A percentile compares a stretch with the other conserved stretches of the same genome.
Conservation (phyloP, 1,284 basidiomycete genomes). For the Pseudomicrostroma phylloplanum region DNA sequence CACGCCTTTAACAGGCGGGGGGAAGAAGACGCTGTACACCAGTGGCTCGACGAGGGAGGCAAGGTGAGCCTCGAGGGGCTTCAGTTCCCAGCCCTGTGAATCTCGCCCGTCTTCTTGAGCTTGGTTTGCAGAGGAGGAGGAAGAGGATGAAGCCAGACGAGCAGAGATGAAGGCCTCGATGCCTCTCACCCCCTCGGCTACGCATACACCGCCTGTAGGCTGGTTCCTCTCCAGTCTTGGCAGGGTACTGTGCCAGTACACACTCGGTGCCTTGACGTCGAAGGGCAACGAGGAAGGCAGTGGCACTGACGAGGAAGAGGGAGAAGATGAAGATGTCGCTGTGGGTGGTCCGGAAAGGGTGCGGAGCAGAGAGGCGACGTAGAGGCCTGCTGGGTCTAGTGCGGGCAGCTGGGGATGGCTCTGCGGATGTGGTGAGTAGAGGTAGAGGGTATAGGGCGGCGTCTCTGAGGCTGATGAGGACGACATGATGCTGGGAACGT, state of each 20-base stretch:
- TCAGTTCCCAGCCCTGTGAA: background rate
- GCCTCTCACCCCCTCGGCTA: background rate
- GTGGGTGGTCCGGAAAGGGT: background rate
- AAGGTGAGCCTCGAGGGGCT: background rate
- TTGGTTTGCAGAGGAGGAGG: background rate
- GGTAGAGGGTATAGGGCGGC: background rate
- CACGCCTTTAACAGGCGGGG: background rate
- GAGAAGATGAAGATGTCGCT: background rate
- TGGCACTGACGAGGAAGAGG: too few relatives aligned
- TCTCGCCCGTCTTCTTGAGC: background rate
- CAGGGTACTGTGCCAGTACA: background rate
- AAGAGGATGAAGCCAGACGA: too few relatives aligned
- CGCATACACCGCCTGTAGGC: background rate
- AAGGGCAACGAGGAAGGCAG: too few relatives aligned
- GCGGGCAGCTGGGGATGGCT: slow-evolving; percentile 19
- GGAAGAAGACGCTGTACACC: background rate
- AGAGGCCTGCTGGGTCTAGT: slow-evolving; percentile 34
- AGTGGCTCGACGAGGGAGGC: background rate
- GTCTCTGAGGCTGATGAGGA: background rate
- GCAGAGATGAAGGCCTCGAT: background rate
- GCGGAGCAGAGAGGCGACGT: slow-evolving; percentile 29
- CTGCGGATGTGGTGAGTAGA: background rate
- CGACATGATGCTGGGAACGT: background rate
- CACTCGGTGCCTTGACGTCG: too few relatives aligned
- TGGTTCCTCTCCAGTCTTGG: background rate